These are phyloP conservation scores for Acrocalymma vagum DNA, from an alignment of 2,329 filamentous ascomycete genomes.

Conservation along the genomic window DNA sequence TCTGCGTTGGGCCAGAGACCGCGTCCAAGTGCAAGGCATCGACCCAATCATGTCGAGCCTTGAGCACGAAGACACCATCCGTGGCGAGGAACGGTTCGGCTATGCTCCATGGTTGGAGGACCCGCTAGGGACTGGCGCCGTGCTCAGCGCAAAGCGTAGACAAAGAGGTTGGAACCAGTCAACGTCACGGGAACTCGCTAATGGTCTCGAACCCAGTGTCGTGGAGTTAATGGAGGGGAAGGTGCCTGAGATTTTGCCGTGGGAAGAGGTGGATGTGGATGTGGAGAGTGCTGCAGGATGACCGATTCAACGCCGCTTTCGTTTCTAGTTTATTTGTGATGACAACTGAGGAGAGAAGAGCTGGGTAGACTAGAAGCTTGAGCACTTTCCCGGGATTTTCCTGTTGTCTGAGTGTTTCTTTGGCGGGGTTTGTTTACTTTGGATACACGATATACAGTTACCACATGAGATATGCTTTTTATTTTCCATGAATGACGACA, in stretches of 20 bases:
- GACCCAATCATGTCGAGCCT: slow-evolving; percentile 52
- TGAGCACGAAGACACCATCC: slow-evolving; percentile 46
- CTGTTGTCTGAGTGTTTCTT: no score
- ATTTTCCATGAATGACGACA: no score
- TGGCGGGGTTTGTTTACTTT: no score
- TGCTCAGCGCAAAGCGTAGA: slow-evolving; percentile 49
- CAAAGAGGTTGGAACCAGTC: slow-evolving; percentile 49
- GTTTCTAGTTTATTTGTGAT: no score
- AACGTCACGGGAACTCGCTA: slow-evolving; percentile 21
- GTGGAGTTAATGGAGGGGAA: slow-evolving; percentile 31
- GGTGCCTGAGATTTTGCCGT: slow-evolving; percentile 33
- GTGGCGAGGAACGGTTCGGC: slow-evolving; percentile 48
- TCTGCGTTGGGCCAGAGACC: slow-evolving; percentile 52
- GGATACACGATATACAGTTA: no score
- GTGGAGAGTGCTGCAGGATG: neutral
- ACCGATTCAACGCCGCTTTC: no score
- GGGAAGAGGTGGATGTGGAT: slow-evolving; percentile 17
- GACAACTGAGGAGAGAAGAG: neutral
- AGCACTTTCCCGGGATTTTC: no score
- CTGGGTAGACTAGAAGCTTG: no score
- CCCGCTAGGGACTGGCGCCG: slow-evolving; percentile 46
- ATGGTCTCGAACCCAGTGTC: slow-evolving; percentile 39
- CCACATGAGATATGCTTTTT: no score
- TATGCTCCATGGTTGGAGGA: slow-evolving; percentile 50
- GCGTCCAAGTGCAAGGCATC: slow-evolving; percentile 54